Percentiles rank a stretch among this genome's conserved stretches.
Conservation (phyloP, 495 filamentous ascomycete genomes). For the Penicillium argentinense region DNA sequence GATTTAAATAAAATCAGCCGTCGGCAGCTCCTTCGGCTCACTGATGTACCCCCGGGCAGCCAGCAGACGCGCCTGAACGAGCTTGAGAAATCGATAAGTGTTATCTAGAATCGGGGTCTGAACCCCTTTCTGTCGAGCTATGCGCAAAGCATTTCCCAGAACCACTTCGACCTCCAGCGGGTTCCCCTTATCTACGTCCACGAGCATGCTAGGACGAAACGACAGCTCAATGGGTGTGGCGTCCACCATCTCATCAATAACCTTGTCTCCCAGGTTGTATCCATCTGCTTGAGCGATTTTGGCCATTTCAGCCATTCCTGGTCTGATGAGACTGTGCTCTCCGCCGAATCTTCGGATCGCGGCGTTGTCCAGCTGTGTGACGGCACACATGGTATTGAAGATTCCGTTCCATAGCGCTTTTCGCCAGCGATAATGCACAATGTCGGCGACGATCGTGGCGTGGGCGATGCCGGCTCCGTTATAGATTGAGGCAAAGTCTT, state of each 20-base stretch:
- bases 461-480: slow-evolving; percentile 11
- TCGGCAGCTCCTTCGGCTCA: slow-evolving; percentile 6
- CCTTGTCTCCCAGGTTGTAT: slow-evolving; percentile 6
- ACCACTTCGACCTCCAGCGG: slow-evolving; percentile 20
- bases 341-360: slow-evolving; percentile 6
- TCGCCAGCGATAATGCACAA: slow-evolving; percentile 14
- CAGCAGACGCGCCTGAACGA: slow-evolving; percentile 11
- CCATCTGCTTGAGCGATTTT: slow-evolving; percentile 13
- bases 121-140: slow-evolving; percentile 7
- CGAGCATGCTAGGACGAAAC: slow-evolving; percentile 18
- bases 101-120: slow-evolving; percentile 11
- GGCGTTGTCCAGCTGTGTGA: slow-evolving; percentile 16
- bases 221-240: slow-evolving; percentile 9
- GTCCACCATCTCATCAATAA: slow-evolving; percentile 14
- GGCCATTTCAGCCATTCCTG: slow-evolving; percentile 20
- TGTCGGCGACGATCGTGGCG: slow-evolving; percentile 11
- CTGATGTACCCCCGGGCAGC: slow-evolving; percentile 12
- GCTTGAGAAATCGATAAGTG: slow-evolving; percentile 12
- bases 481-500: slow-evolving; percentile 13
- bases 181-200: slow-evolving; percentile 15
- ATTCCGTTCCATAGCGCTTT: slow-evolving; percentile 18
- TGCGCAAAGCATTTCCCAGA: slow-evolving; percentile 16
- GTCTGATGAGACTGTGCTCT: slow-evolving; percentile 13
- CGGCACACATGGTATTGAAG: slow-evolving; percentile 17
- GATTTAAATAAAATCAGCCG: slow-evolving; percentile 1